Conservation (phyloP, 2,329 filamentous ascomycete species). For the Xylaria sp. region DNA sequence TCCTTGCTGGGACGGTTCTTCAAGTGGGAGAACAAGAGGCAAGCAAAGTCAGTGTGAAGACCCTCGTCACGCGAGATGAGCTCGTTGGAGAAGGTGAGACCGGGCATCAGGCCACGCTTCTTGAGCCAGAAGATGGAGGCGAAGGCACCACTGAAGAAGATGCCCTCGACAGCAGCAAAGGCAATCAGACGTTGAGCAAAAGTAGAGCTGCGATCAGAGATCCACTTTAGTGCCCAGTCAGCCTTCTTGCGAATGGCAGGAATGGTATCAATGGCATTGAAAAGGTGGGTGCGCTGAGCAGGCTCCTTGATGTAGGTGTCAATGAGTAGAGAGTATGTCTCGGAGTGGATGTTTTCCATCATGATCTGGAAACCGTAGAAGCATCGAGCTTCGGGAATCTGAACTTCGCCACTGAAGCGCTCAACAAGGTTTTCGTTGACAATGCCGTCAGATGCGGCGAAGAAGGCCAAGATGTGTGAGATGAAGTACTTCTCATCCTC, state of each 20-base stretch:
- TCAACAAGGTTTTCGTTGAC: conserved; percentile 99
- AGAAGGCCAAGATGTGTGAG: conserved; percentile 98
- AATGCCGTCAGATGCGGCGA: conserved; percentile 97
- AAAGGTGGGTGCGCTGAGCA: conserved; percentile 91
- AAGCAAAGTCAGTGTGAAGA: conserved; percentile 99
- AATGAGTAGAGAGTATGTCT: conserved; percentile 98
- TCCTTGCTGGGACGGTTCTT: conserved; percentile 89
- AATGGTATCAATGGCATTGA: conserved; percentile 99
- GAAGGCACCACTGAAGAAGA: conserved; percentile 99
- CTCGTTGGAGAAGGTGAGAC: conserved; percentile 99
- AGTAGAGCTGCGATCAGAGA: conserved; percentile 89
- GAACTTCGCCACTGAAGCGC: conserved; percentile 96
- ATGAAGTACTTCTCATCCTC: conserved; percentile 99
- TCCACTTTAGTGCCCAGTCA: conserved; percentile 97
- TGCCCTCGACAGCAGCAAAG: conserved; percentile 97
- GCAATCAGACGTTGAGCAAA: conserved; percentile 96
- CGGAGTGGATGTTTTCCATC: conserved; percentile 99
- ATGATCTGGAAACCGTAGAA: conserved; percentile 99
- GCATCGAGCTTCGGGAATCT: conserved; percentile 97
- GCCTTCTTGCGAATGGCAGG: conserved; percentile 99
- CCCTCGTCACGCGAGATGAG: conserved; percentile 99
- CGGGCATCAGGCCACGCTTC: conserved; percentile 99
- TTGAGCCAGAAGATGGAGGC: conserved; percentile 99
- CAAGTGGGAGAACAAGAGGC: conserved; percentile 95
- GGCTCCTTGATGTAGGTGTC: conserved; percentile 99